These are phyloP conservation scores for Bassia scoparia DNA, from an alignment of 148 eudicot genomes.

Conservation along the genomic window DNA sequence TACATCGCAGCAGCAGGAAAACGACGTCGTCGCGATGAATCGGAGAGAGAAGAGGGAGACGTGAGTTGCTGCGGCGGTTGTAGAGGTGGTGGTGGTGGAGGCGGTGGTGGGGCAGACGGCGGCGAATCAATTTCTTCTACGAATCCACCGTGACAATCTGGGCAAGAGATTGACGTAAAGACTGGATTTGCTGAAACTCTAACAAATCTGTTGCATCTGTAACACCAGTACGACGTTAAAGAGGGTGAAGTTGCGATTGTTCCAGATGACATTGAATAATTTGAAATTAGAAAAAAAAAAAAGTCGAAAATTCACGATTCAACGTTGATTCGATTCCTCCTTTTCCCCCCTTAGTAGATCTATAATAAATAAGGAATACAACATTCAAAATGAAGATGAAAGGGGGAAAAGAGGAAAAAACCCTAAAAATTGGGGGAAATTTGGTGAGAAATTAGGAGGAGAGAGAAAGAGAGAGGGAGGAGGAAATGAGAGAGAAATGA, in stretches of 20 bases:
- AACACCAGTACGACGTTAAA: constrained; percentile 73
- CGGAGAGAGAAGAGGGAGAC: constrained; percentile 21
- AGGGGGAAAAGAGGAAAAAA: neutral
- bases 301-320: too few species aligned
- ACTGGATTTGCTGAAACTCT: constrained; percentile 33
- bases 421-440: neutral
- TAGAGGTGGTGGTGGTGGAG: constrained; percentile 20
- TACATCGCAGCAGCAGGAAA: constrained; percentile 59
- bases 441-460: neutral
- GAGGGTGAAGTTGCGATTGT: constrained; percentile 33
- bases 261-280: constrained; percentile 26
- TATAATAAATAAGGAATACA: neutral
- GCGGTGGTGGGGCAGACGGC: constrained; percentile 19
- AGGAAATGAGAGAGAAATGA: constrained; percentile 3
- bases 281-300: neutral
- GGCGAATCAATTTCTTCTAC: constrained; percentile 61
- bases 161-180: constrained; percentile 43
- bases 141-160: constrained; percentile 78
- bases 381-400: neutral
- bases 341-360: neutral
- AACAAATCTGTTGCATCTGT: constrained; percentile 78
- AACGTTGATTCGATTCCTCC: neutral
- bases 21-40: constrained; percentile 43
- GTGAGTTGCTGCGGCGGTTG: neutral
- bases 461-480: constrained; percentile 4